Base-by-base conservation (phyloP, 2,329 filamentous ascomycete species). In the Bipolaris victoriae region DNA sequence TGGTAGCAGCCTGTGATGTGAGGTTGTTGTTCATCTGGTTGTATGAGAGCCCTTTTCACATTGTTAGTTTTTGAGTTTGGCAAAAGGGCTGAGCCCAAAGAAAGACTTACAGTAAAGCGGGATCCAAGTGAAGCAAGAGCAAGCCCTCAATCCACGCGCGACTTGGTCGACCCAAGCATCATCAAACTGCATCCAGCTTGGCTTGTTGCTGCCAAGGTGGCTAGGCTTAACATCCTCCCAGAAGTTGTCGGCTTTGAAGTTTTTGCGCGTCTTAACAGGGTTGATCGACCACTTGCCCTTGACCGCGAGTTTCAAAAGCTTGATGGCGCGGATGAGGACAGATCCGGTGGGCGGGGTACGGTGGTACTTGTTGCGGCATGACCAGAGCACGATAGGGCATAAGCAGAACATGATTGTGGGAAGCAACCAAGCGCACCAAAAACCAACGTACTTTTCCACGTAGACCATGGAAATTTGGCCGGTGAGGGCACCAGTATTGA, bases 151-250 rank as follows among this genome's bases (percentile, higher is more conserved):
- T 62, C 74, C 75, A 65, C 75, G 73, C 37, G 73, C 73, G 29
- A 77, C 74, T 52, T 77, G 73, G 60, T 92, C 90, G 33, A 94
- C 90, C 90, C 90, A 94, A 50, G 86, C 85, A 65, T 94, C 91
- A 61, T 94, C 90, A 65, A 92, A 92, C 0, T 87, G 90, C 88
- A 93, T 92, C 89, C 89, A 93, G 0, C 53, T 39, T 0, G 90
- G 90, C 52, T 87, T 86, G 61, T 81, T 72, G 1, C 74, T 75
- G 36, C 82, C 78, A 9, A 91, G 80, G 35, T 81, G 79, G 71
- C 86, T 89, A 3, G 90, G 90, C 78, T 90, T 90, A 58, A 86
- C 86, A 3, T 80, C 71, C 24, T 91, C 86, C 86, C 89, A 92
- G 77, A 90, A 83, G 15, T 80, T 79, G 6, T 80, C 79, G 50